These are phyloP conservation scores for Nidularia sp. DNA, from an alignment of 768 basidiomycete species.

Conservation along the genomic window DNA sequence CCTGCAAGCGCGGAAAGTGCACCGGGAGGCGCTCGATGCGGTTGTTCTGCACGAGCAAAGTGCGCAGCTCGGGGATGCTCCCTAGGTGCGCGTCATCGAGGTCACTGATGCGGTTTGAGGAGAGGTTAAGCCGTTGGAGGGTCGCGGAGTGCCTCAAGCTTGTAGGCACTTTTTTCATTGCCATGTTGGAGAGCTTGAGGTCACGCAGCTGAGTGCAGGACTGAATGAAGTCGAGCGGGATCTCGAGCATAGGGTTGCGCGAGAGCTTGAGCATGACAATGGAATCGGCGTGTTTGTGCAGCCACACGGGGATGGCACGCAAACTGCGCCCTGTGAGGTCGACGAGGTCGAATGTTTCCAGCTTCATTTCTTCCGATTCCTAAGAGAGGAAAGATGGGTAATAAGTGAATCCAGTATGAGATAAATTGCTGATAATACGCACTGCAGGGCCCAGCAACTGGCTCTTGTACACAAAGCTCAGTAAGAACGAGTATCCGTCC, in stretches of 20 bases:
- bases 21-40: constrained; percentile 82
- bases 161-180: constrained; percentile 89
- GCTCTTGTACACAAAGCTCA: constrained; percentile 88
- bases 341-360: constrained; percentile 71
- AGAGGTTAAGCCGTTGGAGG: constrained; percentile 80
- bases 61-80: constrained; percentile 62
- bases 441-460: constrained; percentile 63
- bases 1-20: constrained; percentile 73
- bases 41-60: constrained; percentile 85
- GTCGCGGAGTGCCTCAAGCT: constrained; percentile 72
- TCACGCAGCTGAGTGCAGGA: constrained; percentile 80
- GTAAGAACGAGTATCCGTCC: constrained; percentile 79
- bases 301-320: constrained; percentile 81
- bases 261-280: constrained; percentile 87
- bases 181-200: constrained; percentile 85
- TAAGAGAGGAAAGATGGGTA: too few relatives aligned
- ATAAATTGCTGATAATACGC: constrained; percentile 19
- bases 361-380: constrained; percentile 70
- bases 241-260: constrained; percentile 92
- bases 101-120: constrained; percentile 87
- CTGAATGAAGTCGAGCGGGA: constrained; percentile 95
- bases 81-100: constrained; percentile 85
- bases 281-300: constrained; percentile 80
- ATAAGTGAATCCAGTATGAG: too few relatives aligned
- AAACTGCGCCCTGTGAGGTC: constrained; percentile 80